phyloP scores from a whole-genome alignment of 2,329 filamentous ascomycete species.

The Clarireedia homoeocarpa region DNA sequence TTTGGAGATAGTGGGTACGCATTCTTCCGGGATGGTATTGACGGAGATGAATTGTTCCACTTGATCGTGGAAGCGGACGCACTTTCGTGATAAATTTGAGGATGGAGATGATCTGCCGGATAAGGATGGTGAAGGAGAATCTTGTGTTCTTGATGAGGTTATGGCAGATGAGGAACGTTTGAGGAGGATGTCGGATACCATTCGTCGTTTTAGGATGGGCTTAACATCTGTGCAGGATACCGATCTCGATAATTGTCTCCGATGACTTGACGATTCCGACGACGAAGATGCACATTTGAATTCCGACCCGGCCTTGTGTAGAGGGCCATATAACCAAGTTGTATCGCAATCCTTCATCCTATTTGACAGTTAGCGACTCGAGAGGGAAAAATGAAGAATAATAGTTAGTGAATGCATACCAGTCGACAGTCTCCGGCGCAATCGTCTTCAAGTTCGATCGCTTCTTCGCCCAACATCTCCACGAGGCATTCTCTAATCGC shows the following conservation, averaged over 20 bases:
- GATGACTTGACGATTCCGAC: constrained; percentile 42
- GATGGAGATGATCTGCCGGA: constrained; percentile 6
- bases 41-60: constrained; percentile 8
- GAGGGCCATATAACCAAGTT: constrained; percentile 91
- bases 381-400: not conserved
- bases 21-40: not conserved
- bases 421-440: constrained; percentile 86
- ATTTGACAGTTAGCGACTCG: constrained; percentile 25
- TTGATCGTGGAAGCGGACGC: constrained; percentile 8
- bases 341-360: constrained; percentile 97
- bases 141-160: not conserved
- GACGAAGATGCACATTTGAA: not conserved
- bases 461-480: constrained; percentile 92
- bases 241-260: not conserved
- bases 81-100: constrained; percentile 3
- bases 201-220: constrained; percentile 88
- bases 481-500: constrained; percentile 89
- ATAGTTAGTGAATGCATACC: constrained; percentile 48
- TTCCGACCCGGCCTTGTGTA: constrained; percentile 49
- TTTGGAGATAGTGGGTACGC: not conserved
- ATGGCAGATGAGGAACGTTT: constrained; percentile 73
- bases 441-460: constrained; percentile 83
- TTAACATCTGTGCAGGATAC: constrained; percentile 41
- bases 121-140: not conserved
- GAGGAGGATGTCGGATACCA: constrained; percentile 91